Percentiles rank a stretch among this genome's conserved stretches.
Evolutionary conservation across 306 rosid genomes (phyloP).

Genomic region (Acmispon strigosus): DNA sequence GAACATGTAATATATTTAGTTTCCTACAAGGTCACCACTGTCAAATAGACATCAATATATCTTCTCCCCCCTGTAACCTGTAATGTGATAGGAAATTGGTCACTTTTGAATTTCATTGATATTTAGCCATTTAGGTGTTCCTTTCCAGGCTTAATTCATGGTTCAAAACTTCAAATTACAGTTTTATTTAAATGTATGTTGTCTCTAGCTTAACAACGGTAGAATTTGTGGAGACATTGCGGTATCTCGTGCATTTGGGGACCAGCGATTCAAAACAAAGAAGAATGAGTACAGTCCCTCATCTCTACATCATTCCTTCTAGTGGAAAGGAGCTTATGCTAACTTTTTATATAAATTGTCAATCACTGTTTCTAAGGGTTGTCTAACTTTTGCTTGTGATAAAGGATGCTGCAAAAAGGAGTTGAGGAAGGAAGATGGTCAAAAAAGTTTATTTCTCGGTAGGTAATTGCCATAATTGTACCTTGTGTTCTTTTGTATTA

Average conservation of each 20-base stretch:
- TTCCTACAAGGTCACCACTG: too few species aligned
- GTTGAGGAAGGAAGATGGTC: slow-evolving; percentile 83
- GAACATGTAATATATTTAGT: not conserved
- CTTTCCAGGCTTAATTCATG: not conserved
- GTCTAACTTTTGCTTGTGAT: slow-evolving; percentile 27
- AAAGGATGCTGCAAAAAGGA: slow-evolving; percentile 92
- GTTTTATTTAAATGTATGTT: slow-evolving; percentile 15
- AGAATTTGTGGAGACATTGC: slow-evolving; percentile 98
- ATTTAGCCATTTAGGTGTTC: not conserved
- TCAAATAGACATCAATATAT: not conserved
- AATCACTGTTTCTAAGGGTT: slow-evolving; percentile 24
- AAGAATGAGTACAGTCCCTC: slow-evolving; percentile 65
- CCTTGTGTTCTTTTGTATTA: not conserved
- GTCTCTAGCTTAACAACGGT: slow-evolving; percentile 67
- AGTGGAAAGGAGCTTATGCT: slow-evolving; percentile 5
- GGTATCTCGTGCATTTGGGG: slow-evolving; percentile 97
- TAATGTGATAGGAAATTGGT: slow-evolving; percentile 1
- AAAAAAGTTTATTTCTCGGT: slow-evolving; percentile 91
- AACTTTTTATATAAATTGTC: slow-evolving; percentile 1
- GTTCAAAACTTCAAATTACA: not conserved
- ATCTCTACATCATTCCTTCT: slow-evolving; percentile 22
- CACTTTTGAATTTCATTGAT: not conserved
- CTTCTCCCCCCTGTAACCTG: not conserved
- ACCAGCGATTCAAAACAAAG: slow-evolving; percentile 86
- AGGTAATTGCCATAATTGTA: slow-evolving; percentile 30